A percentile compares a stretch with the other conserved stretches of the same genome.
Conservation (phyloP, 129 eudicot species). For the Chrysanthemum makinoi region DNA sequence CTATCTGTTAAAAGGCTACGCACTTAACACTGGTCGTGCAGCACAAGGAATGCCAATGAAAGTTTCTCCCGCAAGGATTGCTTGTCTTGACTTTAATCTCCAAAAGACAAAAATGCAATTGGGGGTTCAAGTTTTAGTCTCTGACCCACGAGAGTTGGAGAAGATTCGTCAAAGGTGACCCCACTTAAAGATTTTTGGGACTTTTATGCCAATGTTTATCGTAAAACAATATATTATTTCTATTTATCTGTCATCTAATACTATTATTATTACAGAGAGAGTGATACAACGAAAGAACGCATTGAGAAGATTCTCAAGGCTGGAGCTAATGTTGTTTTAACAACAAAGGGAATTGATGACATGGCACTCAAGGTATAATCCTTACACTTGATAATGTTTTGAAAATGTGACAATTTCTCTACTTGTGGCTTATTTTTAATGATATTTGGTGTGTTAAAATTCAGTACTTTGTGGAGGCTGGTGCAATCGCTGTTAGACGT, state of each 20-base stretch:
- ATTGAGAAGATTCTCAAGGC: constrained; percentile 94
- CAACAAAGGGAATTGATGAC: constrained; percentile 99
- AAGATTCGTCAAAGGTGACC: constrained; percentile 91
- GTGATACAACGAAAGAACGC: constrained; percentile 98
- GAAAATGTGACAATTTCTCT: background rate
- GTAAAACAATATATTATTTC: too few species aligned
- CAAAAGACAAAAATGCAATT: constrained; percentile 96
- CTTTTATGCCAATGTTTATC: too few species aligned
- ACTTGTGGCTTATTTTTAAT: too few species aligned
- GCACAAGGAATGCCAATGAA: constrained; percentile 96
- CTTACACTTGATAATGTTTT: background rate
- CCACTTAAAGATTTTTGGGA: too few species aligned
- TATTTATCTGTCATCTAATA: too few species aligned
- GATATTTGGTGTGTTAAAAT: background rate
- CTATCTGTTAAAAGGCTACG: constrained; percentile 87
- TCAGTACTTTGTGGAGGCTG: constrained; percentile 99
- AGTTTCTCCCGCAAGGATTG: constrained; percentile 90
- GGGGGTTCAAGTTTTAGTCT: constrained; percentile 94
- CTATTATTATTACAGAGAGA: constrained; percentile 53
- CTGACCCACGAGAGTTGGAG: constrained; percentile 89
- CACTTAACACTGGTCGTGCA: constrained; percentile 97
- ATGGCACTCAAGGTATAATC: constrained; percentile 90
- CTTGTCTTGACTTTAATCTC: constrained; percentile 94
- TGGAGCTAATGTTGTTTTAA: constrained; percentile 95
- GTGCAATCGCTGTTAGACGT: constrained; percentile 98